Evolutionary conservation across 1,284 basidiomycete genomes (phyloP), one percentile per base, ranked within the genome.

Genomic region (Fomitiporia mediterranea): DNA sequence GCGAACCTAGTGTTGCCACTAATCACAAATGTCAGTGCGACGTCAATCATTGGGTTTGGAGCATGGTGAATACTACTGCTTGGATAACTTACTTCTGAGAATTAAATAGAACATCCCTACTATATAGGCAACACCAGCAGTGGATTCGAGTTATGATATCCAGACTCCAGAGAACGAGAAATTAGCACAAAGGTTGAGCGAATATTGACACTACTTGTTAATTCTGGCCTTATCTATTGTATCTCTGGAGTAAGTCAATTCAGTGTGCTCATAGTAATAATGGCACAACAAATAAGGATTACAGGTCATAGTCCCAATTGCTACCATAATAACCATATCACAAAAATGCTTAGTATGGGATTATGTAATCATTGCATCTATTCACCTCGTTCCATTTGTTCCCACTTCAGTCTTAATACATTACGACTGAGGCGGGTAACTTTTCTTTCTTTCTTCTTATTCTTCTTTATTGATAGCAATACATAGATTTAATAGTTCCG

Each of bases 181-280:
- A 44, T 40, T 17, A 51, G 23, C 27, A 51, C 49, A 8, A 51
- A 51, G 49, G 49, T 51, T 27, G 51, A 53, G 28, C 23, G 39
- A n/a, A 35, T 53, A 11, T 28, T 53, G 23, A 25, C n/a, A 11
- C 51, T 53, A 28, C 39, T 53, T 17, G 40, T 44, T 44, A 40
- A 53, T 28, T 53, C 39, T 7, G 51, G 51, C 1, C 8, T 53
- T 15, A 19, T 53, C n/a, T 53, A 53, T 23, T 44, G 51, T 40
- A 19, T 53, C 6, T 53, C 51, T 9, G 51, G 51, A 11, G 37
- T 19, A 40, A 15, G 35, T 2, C 6, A 2, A 15, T 30, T 11
- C 13, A n/a, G 11, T 34, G 11, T 50, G 5, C 11, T 50, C 32
- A n/a, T n/a, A n/a, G n/a, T n/a, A n/a, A n/a, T n/a, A n/a, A n/a